Evolutionary conservation across 306 rosid species (phyloP).

Genomic region (Oemleria cerasiformis): DNA sequence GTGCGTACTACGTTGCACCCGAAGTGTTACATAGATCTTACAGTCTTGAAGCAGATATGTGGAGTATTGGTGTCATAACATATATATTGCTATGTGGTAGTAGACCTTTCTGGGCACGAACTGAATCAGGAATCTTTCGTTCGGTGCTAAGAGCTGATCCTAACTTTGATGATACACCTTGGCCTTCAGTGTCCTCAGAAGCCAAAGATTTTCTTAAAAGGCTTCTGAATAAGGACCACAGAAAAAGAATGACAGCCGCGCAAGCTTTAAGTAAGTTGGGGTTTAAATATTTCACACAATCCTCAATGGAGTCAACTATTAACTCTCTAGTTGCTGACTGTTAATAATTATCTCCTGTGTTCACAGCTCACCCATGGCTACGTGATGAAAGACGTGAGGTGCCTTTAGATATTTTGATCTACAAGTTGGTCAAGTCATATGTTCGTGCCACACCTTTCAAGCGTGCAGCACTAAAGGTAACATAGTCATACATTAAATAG

Average conservation of each 20-base stretch:
- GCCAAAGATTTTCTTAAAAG: conserved; percentile 93
- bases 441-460: conserved; percentile 75
- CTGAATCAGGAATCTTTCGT: conserved; percentile 97
- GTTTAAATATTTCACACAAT: background rate
- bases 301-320: background rate
- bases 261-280: conserved; percentile 74
- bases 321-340: background rate
- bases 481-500: background rate
- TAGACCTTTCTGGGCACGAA: conserved; percentile 96
- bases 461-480: conserved; percentile 86
- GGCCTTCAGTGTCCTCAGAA: conserved; percentile 88
- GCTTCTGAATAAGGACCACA: conserved; percentile 91
- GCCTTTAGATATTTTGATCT: conserved; percentile 80
- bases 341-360: conserved; percentile 29
- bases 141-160: conserved; percentile 92
- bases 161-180: conserved; percentile 85
- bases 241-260: conserved; percentile 94
- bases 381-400: conserved; percentile 54
- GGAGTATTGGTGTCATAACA: conserved; percentile 96
- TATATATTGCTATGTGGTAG: conserved; percentile 91
- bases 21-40: conserved; percentile 97
- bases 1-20: conserved; percentile 97
- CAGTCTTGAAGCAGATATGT: conserved; percentile 81
- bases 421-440: conserved; percentile 76
- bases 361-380: conserved; percentile 95